Conservation (phyloP, 1,284 basidiomycete species). For the Ustilago bromivora region DNA sequence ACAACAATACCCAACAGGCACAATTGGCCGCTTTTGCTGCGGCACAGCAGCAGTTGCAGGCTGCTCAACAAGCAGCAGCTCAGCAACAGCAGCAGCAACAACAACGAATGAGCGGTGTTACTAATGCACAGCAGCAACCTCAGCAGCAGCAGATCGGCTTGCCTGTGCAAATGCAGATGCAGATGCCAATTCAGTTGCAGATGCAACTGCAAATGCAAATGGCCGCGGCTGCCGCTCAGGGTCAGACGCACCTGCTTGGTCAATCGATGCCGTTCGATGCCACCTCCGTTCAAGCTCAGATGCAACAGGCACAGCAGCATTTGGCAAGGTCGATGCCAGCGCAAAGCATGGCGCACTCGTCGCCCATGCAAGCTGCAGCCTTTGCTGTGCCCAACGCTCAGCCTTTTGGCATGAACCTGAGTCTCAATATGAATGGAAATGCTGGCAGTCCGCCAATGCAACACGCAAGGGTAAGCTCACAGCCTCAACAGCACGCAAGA, state of each 20-base stretch:
- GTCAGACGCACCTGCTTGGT: constrained; percentile 37
- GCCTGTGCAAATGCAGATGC: constrained; percentile 48
- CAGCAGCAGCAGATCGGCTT: constrained; percentile 52
- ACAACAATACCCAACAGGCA: constrained; percentile 45
- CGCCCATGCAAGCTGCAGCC: constrained; percentile 44
- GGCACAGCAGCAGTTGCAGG: constrained; percentile 52
- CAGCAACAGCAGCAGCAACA: constrained; percentile 36
- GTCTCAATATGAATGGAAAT: constrained; percentile 39
- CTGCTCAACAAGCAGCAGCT: constrained; percentile 39
- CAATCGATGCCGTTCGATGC: constrained; percentile 49
- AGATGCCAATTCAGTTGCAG: constrained; percentile 48
- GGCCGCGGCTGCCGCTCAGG: constrained; percentile 51
- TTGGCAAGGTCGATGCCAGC: constrained; percentile 40
- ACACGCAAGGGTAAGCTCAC: constrained; percentile 52
- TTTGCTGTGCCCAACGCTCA: constrained; percentile 42
- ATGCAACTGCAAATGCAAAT: constrained; percentile 57
- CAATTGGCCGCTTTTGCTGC: constrained; percentile 47
- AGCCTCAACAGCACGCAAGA: constrained; percentile 47
- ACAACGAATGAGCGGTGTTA: constrained; percentile 32
- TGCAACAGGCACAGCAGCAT: constrained; percentile 46
- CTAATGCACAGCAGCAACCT: constrained; percentile 25
- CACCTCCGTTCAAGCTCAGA: constrained; percentile 45
- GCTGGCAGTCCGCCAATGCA: constrained; percentile 54
- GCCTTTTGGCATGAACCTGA: constrained; percentile 48
- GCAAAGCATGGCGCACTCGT: constrained; percentile 45